phyloP scores from a whole-genome alignment of 129 eudicot species.

The Logfia minima region DNA sequence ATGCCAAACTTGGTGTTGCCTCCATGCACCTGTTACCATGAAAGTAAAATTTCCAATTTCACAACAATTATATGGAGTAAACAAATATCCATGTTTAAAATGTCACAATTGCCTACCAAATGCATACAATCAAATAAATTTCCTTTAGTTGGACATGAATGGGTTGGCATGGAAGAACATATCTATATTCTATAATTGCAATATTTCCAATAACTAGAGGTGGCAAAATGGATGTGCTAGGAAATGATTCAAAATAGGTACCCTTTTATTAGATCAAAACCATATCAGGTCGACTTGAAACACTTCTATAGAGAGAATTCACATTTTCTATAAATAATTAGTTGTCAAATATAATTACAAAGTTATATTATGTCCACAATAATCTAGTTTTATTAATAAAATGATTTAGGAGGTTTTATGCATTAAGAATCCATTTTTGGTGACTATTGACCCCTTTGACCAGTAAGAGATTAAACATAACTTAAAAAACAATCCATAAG shows the following conservation, averaged over 20 bases:
- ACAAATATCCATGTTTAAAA: neutral
- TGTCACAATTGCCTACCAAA: neutral
- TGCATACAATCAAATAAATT: neutral
- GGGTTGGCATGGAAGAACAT: neutral
- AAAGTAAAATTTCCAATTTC: neutral
- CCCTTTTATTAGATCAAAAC: neutral
- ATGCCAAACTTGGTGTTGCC: constrained; percentile 96
- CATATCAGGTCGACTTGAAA: no score
- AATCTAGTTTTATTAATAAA: neutral
- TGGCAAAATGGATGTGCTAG: no score
- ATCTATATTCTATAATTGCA: neutral
- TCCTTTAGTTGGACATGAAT: no score
- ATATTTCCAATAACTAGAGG: no score
- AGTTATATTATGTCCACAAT: neutral
- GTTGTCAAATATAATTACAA: no score
- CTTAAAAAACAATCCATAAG: no score
- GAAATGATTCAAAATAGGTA: neutral
- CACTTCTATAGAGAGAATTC: no score
- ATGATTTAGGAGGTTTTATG: neutral
- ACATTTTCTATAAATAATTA: no score
- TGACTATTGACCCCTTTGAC: neutral
- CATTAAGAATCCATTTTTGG: neutral
- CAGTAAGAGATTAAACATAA: neutral
- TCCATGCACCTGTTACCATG: constrained; percentile 83
- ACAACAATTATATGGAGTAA: neutral